phyloP scores from a whole-genome alignment of 106 monocot genomes.

The Allium sativum region DNA sequence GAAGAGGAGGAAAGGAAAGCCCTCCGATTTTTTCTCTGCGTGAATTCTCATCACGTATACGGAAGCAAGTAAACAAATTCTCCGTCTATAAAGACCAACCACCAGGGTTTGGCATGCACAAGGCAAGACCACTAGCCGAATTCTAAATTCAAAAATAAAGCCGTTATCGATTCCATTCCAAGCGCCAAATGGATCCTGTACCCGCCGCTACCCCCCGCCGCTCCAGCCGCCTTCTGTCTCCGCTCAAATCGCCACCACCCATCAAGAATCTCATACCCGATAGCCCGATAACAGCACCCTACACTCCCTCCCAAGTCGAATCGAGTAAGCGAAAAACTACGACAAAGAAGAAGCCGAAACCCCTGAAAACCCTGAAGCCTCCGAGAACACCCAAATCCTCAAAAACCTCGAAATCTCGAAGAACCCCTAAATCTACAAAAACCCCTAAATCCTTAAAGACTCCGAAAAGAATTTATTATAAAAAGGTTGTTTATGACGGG shows the following conservation, averaged over 20 bases:
- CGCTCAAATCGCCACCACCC: slow-evolving; percentile 13
- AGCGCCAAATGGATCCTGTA: slow-evolving; percentile 7
- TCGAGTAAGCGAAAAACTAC: slow-evolving; percentile 19
- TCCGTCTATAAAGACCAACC: too few relatives aligned
- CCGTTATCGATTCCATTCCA: slow-evolving; percentile 7
- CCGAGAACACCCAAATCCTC: background rate
- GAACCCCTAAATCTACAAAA: too few relatives aligned
- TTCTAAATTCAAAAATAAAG: too few relatives aligned
- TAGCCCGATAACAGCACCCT: slow-evolving; percentile 8
- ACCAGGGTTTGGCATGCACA: too few relatives aligned
- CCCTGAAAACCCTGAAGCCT: background rate
- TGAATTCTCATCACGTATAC: too few relatives aligned
- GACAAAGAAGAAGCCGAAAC: background rate
- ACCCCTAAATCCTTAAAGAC: background rate
- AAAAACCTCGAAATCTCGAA: too few relatives aligned
- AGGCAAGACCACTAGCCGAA: too few relatives aligned
- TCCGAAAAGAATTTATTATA: slow-evolving; percentile 34
- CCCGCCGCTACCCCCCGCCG: slow-evolving; percentile 16
- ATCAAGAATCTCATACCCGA: slow-evolving; percentile 8
- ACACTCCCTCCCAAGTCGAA: slow-evolving; percentile 37
- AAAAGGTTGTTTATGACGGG: slow-evolving; percentile 68
- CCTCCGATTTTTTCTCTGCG: too few relatives aligned
- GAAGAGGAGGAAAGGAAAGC: too few relatives aligned
- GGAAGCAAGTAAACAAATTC: too few relatives aligned
- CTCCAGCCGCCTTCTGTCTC: slow-evolving; percentile 21